These are phyloP conservation scores for Fraxinus nigra DNA, from an alignment of 305 asterid genomes.

Conservation along the genomic window DNA sequence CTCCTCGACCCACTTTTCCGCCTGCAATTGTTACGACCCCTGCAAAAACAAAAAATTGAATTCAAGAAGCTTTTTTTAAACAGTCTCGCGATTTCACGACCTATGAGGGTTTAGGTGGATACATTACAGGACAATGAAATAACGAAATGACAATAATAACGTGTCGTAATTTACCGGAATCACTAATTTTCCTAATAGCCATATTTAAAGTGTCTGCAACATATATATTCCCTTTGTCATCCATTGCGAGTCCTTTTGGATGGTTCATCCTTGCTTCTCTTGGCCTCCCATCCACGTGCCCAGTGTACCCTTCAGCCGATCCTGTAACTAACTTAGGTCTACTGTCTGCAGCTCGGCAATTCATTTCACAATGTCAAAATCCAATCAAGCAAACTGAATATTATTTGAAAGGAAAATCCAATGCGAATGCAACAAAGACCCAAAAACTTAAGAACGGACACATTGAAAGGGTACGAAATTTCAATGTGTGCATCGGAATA, in stretches of 20 bases:
- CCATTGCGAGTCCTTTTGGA: constrained; percentile 84
- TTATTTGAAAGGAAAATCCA: background rate
- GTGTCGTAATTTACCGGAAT: constrained; percentile 44
- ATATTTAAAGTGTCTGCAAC: constrained; percentile 86
- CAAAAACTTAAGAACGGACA: background rate
- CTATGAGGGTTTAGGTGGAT: background rate
- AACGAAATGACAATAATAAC: background rate
- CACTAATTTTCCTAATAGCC: constrained; percentile 88
- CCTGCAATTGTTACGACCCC: constrained; percentile 94
- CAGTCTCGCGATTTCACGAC: background rate
- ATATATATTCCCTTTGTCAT: constrained; percentile 74
- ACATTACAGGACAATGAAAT: background rate
- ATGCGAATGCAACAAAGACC: background rate
- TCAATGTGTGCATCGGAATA: background rate
- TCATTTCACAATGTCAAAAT: background rate
- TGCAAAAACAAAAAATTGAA: constrained; percentile 22
- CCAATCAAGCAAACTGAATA: background rate
- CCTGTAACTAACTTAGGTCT: constrained; percentile 85
- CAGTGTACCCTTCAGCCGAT: constrained; percentile 83
- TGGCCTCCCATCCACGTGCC: constrained; percentile 89
- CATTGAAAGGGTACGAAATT: background rate
- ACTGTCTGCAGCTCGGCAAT: constrained; percentile 57
- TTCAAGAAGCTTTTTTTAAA: background rate
- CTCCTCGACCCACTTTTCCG: constrained; percentile 73
- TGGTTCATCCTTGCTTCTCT: constrained; percentile 87